Conservation (phyloP, 495 filamentous ascomycete genomes). For the Aspergillus bertholletiae region DNA sequence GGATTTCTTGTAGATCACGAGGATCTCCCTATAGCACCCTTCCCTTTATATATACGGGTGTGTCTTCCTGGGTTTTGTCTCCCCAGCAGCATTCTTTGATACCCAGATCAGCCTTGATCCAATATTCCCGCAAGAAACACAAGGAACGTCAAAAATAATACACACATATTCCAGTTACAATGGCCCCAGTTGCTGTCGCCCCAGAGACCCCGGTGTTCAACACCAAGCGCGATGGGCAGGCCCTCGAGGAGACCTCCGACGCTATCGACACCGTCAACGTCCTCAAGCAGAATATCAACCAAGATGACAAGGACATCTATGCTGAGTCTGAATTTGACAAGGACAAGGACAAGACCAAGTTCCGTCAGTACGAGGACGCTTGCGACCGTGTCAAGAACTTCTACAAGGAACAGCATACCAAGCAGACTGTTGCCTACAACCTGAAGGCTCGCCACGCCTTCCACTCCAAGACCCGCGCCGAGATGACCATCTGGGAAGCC, state of each 20-base stretch:
- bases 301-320: slow-evolving; percentile 52
- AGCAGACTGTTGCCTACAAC: slow-evolving; percentile 84
- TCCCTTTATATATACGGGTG: not conserved
- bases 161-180: slow-evolving; percentile 14
- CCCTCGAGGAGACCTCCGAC: slow-evolving; percentile 79
- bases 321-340: slow-evolving; percentile 65
- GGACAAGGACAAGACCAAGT: slow-evolving; percentile 75
- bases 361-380: slow-evolving; percentile 74
- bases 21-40: not conserved
- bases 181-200: slow-evolving; percentile 32
- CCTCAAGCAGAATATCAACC: slow-evolving; percentile 56
- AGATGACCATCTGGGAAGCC: slow-evolving; percentile 84
- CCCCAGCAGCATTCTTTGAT: not conserved
- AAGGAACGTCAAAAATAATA: slow-evolving; percentile 7
- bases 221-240: slow-evolving; percentile 56
- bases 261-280: slow-evolving; percentile 79
- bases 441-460: slow-evolving; percentile 70
- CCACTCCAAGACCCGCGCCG: slow-evolving; percentile 60
- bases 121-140: not conserved
- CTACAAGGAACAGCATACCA: slow-evolving; percentile 79
- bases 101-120: not conserved
- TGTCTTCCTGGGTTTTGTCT: not conserved
- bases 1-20: not conserved
- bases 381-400: slow-evolving; percentile 79
- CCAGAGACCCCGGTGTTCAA: slow-evolving; percentile 24